Evolutionary conservation across 257 asterid genomes (phyloP), one percentile per base, ranked within the genome.

Genomic region (Voacanga thouarsii): DNA sequence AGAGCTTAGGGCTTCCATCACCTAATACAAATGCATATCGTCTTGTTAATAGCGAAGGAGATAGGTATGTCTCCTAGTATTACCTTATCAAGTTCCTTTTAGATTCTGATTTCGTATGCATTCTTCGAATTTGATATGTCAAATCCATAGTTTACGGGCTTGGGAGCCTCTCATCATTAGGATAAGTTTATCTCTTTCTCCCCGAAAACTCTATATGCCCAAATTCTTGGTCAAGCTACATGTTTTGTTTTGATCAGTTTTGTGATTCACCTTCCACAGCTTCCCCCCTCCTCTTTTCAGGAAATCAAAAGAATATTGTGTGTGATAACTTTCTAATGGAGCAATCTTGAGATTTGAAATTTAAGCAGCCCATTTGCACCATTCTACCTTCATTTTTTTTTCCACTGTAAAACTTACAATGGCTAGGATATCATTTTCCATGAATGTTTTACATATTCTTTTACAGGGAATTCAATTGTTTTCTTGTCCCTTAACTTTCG

Each of bases 41-140:
- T 73, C 97, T 94, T 33, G 88, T 94, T 78, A 94, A 93, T 86
- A 95, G 99, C 21, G 98, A 95, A 91, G 99, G 99, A 72, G 99
- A 93, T 78, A 81, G 99, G 99, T 92, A 86, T 41, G 21, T 57
- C 75, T 79, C 73, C 24, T 74, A 0, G 7, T 7, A 41, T 6
- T 5, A 67, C 51, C 72, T 67, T 41, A 21, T 67, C 72, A 21
- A 67, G 50, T 24, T 41, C 24, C 23, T 33, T 2, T 43, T 43
- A 18, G 30, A 33, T 37, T 41, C n/a, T 37, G 16, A 0, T 55
- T 18, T 21, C 3, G 5, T 43, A 4, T 43, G 47, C 9, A 24
- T 61, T 61, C 39, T 61, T 7, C 26, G 68, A 61, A 15, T 61
- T 24, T 60, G 65, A 6, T 33, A 59, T 59, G 65, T 59, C 14